These are phyloP conservation scores for Pichia thaimueangensis DNA, from an alignment of 805 yeast species.

Conservation along the genomic window DNA sequence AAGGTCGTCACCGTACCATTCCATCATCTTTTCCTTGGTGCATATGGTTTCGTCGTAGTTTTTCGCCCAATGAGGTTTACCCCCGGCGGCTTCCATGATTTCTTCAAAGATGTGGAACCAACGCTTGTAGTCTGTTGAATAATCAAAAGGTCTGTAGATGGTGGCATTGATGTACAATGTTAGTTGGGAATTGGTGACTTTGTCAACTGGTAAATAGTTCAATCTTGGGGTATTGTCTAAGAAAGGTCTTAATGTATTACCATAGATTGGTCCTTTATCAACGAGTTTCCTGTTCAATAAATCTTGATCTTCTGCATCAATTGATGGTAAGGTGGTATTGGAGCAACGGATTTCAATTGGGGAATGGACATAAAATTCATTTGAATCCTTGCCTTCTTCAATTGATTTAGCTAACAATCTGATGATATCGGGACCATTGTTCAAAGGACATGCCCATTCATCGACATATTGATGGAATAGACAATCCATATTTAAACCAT, in stretches of 20 bases:
- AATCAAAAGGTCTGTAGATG: slow-evolving; percentile 88
- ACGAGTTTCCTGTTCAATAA: slow-evolving; percentile 42
- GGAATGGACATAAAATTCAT: slow-evolving; percentile 81
- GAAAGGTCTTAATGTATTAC: slow-evolving; percentile 75
- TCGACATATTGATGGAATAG: slow-evolving; percentile 88
- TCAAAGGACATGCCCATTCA: slow-evolving; percentile 95
- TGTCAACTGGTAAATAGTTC: slow-evolving; percentile 47
- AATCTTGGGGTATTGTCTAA: slow-evolving; percentile 74
- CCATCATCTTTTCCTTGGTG: slow-evolving; percentile 56
- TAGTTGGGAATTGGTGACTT: slow-evolving; percentile 64
- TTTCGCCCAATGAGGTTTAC: slow-evolving; percentile 99
- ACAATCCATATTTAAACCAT: slow-evolving; percentile 93
- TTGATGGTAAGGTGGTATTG: slow-evolving; percentile 55
- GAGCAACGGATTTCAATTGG: slow-evolving; percentile 94
- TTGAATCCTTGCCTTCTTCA: slow-evolving; percentile 47
- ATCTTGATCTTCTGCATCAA: slow-evolving; percentile 34
- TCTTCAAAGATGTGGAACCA: slow-evolving; percentile 87
- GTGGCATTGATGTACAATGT: slow-evolving; percentile 89
- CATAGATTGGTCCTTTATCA: slow-evolving; percentile 75
- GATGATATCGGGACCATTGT: slow-evolving; percentile 67
- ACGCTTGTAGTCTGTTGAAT: slow-evolving; percentile 61
- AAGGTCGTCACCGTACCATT: slow-evolving; percentile 78
- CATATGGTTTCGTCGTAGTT: slow-evolving; percentile 87
- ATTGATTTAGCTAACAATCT: slow-evolving; percentile 56
- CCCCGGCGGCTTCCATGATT: slow-evolving; percentile 69